Conservation (phyloP, 805 yeast species). For the Hanseniaspora taiwanica region DNA sequence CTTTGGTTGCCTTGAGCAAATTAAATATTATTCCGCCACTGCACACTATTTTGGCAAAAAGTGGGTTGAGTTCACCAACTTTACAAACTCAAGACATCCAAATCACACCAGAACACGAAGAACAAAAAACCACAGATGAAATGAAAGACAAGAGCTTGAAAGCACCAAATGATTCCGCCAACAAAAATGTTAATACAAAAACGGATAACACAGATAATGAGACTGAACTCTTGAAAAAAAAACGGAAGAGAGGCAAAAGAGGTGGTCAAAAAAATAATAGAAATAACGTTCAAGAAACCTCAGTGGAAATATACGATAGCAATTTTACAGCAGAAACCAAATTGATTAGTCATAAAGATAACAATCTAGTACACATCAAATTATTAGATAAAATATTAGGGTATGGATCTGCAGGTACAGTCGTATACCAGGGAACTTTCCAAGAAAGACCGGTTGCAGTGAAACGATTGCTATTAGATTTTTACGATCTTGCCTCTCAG, state of each 20-base stretch:
- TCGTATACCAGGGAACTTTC: slow-evolving; percentile 80
- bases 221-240: background rate
- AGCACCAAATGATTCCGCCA: slow-evolving; percentile 3
- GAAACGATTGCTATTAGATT: slow-evolving; percentile 83
- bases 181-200: background rate
- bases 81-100: slow-evolving; percentile 13
- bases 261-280: slow-evolving; percentile 7
- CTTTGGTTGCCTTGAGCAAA: slow-evolving; percentile 19
- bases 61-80: slow-evolving; percentile 15
- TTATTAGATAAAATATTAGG: slow-evolving; percentile 74
- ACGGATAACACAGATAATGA: slow-evolving; percentile 2
- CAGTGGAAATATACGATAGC: slow-evolving; percentile 5
- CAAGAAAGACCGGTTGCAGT: slow-evolving; percentile 93
- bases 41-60: slow-evolving; percentile 18
- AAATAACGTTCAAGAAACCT: slow-evolving; percentile 4
- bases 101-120: slow-evolving; percentile 8
- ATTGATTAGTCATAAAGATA: slow-evolving; percentile 56
- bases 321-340: slow-evolving; percentile 19
- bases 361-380: slow-evolving; percentile 35
- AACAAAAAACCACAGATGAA: slow-evolving; percentile 2
- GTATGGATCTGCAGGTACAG: slow-evolving; percentile 93
- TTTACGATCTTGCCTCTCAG: slow-evolving; percentile 86
- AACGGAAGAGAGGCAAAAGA: slow-evolving; percentile 7
- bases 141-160: slow-evolving; percentile 7
- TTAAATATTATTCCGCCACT: slow-evolving; percentile 23